A percentile compares a stretch with the other conserved stretches of the same genome.
These are phyloP conservation scores for Camellia lanceoleosa DNA, from an alignment of 148 eudicot genomes.

Conservation along the genomic window DNA sequence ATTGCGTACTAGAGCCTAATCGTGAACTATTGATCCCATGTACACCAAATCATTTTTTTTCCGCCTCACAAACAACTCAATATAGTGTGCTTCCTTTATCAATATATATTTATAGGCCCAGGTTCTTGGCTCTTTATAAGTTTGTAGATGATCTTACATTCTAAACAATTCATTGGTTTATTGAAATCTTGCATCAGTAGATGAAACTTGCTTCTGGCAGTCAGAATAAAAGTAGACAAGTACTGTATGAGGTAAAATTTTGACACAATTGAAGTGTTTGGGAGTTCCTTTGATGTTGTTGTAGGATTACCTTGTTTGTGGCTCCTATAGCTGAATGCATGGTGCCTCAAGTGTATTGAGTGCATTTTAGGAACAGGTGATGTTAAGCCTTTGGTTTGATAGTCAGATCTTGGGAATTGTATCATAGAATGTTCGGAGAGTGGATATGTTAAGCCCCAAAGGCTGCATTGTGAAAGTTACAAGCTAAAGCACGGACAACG, in stretches of 20 bases:
- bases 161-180: background rate
- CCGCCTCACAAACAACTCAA: background rate
- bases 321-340: background rate
- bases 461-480: too few species aligned
- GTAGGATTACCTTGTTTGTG: background rate
- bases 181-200: background rate
- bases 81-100: background rate
- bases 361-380: background rate
- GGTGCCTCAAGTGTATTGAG: background rate
- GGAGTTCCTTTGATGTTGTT: background rate
- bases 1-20: background rate
- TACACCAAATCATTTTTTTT: background rate
- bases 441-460: too few species aligned
- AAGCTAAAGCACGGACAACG: too few species aligned
- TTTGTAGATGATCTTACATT: background rate
- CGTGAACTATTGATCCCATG: background rate
- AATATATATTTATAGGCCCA: background rate
- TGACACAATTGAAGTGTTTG: background rate
- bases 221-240: background rate
- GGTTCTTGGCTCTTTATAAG: background rate
- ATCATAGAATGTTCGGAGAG: too few species aligned
- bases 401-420: too few species aligned
- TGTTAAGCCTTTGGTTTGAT: background rate
- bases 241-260: background rate
- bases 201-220: background rate